phyloP scores from a whole-genome alignment of 164 flowering plant genomes.

The Tinospora cordifolia region DNA sequence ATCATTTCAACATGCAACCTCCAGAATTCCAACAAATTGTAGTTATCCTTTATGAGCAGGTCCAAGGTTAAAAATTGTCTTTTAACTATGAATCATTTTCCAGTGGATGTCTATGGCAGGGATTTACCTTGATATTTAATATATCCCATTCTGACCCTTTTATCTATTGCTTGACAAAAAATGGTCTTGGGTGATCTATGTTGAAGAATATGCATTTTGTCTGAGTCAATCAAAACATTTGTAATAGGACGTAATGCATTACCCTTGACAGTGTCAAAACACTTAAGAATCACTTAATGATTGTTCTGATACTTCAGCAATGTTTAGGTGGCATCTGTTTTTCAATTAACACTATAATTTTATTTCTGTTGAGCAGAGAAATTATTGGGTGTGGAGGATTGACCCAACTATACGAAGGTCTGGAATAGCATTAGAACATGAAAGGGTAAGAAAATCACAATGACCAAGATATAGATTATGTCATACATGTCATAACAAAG shows the following conservation, averaged over 20 bases:
- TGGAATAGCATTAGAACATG: conserved; percentile 28
- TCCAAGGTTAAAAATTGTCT: not conserved
- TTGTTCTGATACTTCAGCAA: not conserved
- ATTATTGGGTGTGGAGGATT: conserved; percentile 70
- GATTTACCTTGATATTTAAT: not conserved
- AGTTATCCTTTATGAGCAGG: conserved; percentile 15
- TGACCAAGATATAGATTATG: not conserved
- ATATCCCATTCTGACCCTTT: not conserved
- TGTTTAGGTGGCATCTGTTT: not conserved
- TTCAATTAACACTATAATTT: not conserved
- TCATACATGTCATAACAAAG: not conserved
- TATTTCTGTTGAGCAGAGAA: conserved; percentile 35
- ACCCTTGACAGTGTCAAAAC: not conserved
- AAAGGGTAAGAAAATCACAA: conserved; percentile 39
- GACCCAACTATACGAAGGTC: conserved; percentile 40
- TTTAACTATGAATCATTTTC: too few relatives aligned
- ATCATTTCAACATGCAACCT: conserved; percentile 35
- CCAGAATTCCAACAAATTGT: conserved; percentile 57
- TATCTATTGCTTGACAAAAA: not conserved
- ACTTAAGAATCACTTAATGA: not conserved
- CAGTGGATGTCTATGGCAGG: not conserved
- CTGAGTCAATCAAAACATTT: not conserved
- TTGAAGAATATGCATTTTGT: not conserved
- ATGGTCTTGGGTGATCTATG: not conserved
- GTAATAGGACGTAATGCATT: not conserved